These are phyloP conservation scores for Aspergillus asperescens DNA, from an alignment of 495 filamentous ascomycete genomes.

Conservation along the genomic window DNA sequence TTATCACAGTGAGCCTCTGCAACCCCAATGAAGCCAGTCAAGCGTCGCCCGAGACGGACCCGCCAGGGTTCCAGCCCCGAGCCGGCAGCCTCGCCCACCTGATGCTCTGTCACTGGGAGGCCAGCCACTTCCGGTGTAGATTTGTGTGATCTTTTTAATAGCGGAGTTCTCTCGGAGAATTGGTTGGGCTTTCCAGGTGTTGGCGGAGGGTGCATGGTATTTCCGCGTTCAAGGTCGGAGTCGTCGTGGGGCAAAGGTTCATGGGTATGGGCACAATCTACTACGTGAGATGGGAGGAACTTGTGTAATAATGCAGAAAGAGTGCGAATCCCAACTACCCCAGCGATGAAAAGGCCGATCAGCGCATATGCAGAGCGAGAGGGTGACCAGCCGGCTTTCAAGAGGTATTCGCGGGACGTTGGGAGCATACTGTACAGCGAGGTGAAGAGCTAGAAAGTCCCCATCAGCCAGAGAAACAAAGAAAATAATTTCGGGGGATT, in stretches of 20 bases:
- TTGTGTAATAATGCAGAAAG: slow-evolving; percentile 75
- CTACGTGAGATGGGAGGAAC: slow-evolving; percentile 85
- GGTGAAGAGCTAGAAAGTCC: slow-evolving; percentile 70
- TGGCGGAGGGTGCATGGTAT: slow-evolving; percentile 19
- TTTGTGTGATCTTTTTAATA: slow-evolving; percentile 27
- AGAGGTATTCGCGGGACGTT: slow-evolving; percentile 69
- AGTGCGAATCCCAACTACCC: slow-evolving; percentile 78
- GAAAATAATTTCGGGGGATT: not conserved
- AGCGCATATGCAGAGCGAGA: slow-evolving; percentile 63
- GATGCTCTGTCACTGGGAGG: not conserved
- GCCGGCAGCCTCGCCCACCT: not conserved
- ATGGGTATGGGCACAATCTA: slow-evolving; percentile 86
- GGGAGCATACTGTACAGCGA: slow-evolving; percentile 93
- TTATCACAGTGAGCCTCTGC: slow-evolving; percentile 67
- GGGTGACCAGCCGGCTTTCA: slow-evolving; percentile 58
- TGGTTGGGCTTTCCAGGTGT: slow-evolving; percentile 18
- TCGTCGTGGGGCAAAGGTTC: slow-evolving; percentile 39
- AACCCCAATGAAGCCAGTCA: slow-evolving; percentile 62
- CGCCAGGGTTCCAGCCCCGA: slow-evolving; percentile 36
- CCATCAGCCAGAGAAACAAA: slow-evolving; percentile 6
- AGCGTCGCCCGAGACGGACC: slow-evolving; percentile 38
- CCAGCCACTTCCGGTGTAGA: slow-evolving; percentile 23
- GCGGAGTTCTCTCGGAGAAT: slow-evolving; percentile 43
- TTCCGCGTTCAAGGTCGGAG: slow-evolving; percentile 31
- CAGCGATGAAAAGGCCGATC: slow-evolving; percentile 71